Evolutionary conservation across 2,329 filamentous ascomycete species (phyloP), one percentile per base, ranked within the genome.

Genomic region (Aspergillus jensenii): DNA sequence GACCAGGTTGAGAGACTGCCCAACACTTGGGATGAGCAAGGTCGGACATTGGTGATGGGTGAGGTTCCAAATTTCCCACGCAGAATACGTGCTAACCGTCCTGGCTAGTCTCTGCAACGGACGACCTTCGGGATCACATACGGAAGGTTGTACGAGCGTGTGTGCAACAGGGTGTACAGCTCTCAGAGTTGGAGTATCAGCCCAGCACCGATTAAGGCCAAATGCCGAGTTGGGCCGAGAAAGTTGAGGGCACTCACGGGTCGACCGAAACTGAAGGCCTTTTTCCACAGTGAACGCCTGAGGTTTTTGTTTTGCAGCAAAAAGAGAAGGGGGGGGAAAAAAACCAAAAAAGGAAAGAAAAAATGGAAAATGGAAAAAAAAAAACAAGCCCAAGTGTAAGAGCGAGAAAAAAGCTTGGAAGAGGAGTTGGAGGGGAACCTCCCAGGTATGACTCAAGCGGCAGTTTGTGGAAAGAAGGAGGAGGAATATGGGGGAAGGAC

Each of bases 121-220:
- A 63, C 40, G 27, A 53, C 33, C 31, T 66, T 45, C 49, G 61
- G 37, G 60, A 64, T 47, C 33, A 52, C 31, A 56, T 67, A 59
- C 58, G 53, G 47, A 41, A 61, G 23, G 53, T 53, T 9, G 56
- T 62, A 53, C 61, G 56, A 60, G 56, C 48, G 25, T 55, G 62
- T 50, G 54, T 64, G 25, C 55, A 64, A 27, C 25, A 64, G 40
- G 56, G 59, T 17, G 56, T 67, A 52, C 56, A 59, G 52, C 58
- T 67, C 48, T 59, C 52, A 47, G 59, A 65, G 40, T n/a, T 63
- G 27, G 62, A 67, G 58, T 67, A 64, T 52, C 60, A 67, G 49
- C 63, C 65, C 41, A 53, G 40, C 15, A 25, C 44, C 1, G 44
- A 47, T 21, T 47, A n/a, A 33, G 44, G 23, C 19, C 19, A 44